Evolutionary conservation across 2,329 filamentous ascomycete genomes (phyloP), one percentile per base, ranked within the genome.

Genomic region (Westerdykella sp.): DNA sequence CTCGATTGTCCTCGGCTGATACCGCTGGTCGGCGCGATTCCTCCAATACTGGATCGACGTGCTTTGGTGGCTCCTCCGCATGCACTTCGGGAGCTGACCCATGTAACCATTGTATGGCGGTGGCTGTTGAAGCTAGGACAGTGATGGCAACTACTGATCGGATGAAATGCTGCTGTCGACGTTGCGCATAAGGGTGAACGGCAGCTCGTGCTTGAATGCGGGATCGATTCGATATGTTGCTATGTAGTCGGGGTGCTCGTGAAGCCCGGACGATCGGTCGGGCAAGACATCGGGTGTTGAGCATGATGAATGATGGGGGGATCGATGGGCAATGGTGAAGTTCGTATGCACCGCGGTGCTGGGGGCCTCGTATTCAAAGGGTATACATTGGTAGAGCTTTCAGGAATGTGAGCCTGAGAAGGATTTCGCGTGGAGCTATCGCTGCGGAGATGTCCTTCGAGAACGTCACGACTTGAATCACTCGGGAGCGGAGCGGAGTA

Each of bases 1-100:
- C 85, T 44, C 85, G 71, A 49, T 83, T 83, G 50, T 88, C 83
- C 64, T 90, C 86, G 51, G 80, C 80, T 6, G 80, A 82, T 1
- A 57, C 56, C 2, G 69, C 63, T 43, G 70, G 72, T 48, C 75
- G 73, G 49, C 81, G 74, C 18, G 79, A 69, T 62, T 82, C 77
- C 67, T 94, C 87, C 34, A 88, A 59, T 41, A 83, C 75, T 1
- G 77, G 62, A 47, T 70, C 67, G n/a, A 63, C 55, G 5, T 67
- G 77, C 30, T 54, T 44, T n/a, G 67, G 54, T 5, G 69, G 70
- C 43, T 70, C 70, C 56, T 78, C 75, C 21, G 75, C 75, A 42
- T 76, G 69, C 14, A 65, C 66, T 37, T 70, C 61, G 21, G 64
- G 59, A 14, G 58, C 48, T 32, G 66, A 61, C 41, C 68, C 65